phyloP scores from a whole-genome alignment of 2,329 filamentous ascomycete species.

The Capronia americana region DNA sequence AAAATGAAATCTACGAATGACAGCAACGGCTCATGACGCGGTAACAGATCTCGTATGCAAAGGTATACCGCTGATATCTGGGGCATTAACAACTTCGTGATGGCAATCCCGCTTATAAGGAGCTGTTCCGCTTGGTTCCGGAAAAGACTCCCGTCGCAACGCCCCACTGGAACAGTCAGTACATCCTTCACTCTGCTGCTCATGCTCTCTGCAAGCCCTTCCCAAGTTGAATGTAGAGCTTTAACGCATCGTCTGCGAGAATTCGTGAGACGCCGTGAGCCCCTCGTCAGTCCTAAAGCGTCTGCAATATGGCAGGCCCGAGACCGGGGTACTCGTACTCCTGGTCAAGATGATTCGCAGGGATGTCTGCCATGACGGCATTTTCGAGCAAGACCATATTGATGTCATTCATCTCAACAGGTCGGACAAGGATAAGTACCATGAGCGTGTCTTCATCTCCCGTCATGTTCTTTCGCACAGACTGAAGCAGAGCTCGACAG shows the following conservation, averaged over 20 bases:
- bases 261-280: neutral
- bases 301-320: neutral
- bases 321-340: neutral
- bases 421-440: neutral
- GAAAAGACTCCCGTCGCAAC: neutral
- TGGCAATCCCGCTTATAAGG: neutral
- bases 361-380: neutral
- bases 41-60: neutral
- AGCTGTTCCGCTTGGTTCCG: constrained; percentile 7
- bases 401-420: neutral
- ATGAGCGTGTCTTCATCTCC: neutral
- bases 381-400: neutral
- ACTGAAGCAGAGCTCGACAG: neutral
- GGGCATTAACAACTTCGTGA: neutral
- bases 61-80: neutral
- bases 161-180: neutral
- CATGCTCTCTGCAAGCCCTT: neutral
- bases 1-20: neutral
- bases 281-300: neutral
- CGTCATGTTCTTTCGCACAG: neutral
- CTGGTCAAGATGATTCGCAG: constrained; percentile 4
- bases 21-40: neutral
- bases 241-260: neutral
- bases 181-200: neutral
- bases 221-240: neutral